Conservation (phyloP, 1,284 basidiomycete genomes). For the Blastosporella zonata region DNA sequence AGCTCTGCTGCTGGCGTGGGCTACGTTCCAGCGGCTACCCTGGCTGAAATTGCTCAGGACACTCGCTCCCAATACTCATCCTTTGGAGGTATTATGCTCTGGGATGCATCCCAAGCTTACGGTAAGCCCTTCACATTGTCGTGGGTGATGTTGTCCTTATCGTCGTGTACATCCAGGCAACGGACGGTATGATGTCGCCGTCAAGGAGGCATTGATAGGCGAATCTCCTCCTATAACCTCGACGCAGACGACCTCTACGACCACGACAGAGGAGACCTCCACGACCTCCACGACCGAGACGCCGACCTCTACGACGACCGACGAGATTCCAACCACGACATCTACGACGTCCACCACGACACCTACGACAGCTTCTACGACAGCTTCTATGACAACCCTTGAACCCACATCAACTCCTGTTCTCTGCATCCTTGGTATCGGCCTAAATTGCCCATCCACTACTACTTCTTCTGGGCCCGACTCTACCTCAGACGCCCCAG, state of each 20-base stretch:
- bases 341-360: constrained; percentile 14
- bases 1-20: constrained; percentile 46
- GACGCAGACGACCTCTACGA: constrained; percentile 1
- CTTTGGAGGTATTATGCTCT: constrained; percentile 68
- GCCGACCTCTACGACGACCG: background rate
- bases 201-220: constrained; percentile 41
- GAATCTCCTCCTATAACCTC: background rate
- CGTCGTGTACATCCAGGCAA: constrained; percentile 39
- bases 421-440: background rate
- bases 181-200: constrained; percentile 45
- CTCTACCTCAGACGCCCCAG: background rate
- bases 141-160: background rate
- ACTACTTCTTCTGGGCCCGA: background rate
- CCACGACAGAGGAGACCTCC: background rate
- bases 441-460: constrained; percentile 5
- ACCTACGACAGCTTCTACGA: constrained; percentile 17
- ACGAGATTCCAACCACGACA: background rate
- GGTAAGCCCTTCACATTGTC: constrained; percentile 30
- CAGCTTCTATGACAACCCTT: background rate
- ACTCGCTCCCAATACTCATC: constrained; percentile 52
- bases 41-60: constrained; percentile 42
- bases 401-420: background rate
- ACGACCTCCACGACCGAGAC: constrained; percentile 1
- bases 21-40: constrained; percentile 45
- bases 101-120: constrained; percentile 63